phyloP scores from a whole-genome alignment of 306 rosid genomes.

The Glycine latifolia region DNA sequence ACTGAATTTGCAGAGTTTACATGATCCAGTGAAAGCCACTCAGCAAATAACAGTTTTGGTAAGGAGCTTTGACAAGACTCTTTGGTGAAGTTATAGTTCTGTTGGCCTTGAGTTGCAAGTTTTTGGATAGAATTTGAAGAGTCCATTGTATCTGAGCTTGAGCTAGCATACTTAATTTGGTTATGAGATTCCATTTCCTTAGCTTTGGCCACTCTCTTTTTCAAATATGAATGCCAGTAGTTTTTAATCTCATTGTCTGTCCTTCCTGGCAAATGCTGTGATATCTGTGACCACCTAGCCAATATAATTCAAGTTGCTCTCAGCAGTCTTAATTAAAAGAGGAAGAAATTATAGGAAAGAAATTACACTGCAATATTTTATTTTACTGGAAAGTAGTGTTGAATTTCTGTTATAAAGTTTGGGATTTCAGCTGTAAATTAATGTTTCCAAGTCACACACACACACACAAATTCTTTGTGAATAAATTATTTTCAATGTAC shows the following conservation, averaged over 20 bases:
- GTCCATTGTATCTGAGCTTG: slow-evolving; percentile 71
- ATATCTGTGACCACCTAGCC: slow-evolving; percentile 96
- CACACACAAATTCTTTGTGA: slow-evolving; percentile 6
- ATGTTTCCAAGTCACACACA: neutral
- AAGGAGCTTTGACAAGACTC: slow-evolving; percentile 56
- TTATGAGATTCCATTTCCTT: slow-evolving; percentile 53
- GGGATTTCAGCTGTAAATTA: neutral
- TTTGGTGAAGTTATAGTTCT: slow-evolving; percentile 45
- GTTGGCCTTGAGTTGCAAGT: slow-evolving; percentile 45
- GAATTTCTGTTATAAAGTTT: neutral
- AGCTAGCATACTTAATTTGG: slow-evolving; percentile 57
- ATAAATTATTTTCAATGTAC: neutral
- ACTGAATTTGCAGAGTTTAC: slow-evolving; percentile 46
- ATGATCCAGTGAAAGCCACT: slow-evolving; percentile 82
- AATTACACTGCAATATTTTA: neutral
- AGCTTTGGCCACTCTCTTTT: slow-evolving; percentile 75
- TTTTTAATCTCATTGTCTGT: slow-evolving; percentile 96
- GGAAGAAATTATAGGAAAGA: neutral
- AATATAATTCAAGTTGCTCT: slow-evolving; percentile 25
- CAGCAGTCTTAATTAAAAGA: neutral
- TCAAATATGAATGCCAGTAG: slow-evolving; percentile 96
- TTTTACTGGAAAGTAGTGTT: neutral
- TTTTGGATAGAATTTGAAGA: slow-evolving; percentile 62
- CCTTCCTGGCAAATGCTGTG: slow-evolving; percentile 88
- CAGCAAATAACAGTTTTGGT: slow-evolving; percentile 83